phyloP scores from a whole-genome alignment of 495 filamentous ascomycete genomes.

The Aspergillus ellipticus region DNA sequence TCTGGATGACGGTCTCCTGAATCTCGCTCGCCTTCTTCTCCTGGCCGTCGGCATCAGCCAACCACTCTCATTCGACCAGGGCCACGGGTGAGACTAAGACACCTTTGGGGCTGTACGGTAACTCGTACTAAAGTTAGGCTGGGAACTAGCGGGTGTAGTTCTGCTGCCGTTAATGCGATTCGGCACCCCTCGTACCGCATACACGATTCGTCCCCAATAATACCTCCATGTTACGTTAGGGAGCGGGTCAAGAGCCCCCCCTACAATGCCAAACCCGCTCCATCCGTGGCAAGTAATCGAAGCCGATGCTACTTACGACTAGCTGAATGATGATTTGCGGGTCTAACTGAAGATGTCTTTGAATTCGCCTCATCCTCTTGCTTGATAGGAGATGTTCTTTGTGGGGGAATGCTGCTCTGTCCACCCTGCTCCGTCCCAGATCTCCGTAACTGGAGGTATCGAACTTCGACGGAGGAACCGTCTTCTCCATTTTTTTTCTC shows the following conservation, averaged over 20 bases:
- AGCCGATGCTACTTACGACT: neutral
- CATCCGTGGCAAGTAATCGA: constrained; percentile 3
- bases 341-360: neutral
- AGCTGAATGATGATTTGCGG: neutral
- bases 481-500: constrained; percentile 11
- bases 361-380: neutral
- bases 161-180: constrained; percentile 5
- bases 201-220: constrained; percentile 2
- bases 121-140: constrained; percentile 9
- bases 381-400: neutral
- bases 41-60: constrained; percentile 10
- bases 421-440: constrained; percentile 1
- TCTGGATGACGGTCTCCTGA: constrained; percentile 16
- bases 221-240: neutral
- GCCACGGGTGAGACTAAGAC: constrained; percentile 25
- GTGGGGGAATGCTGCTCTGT: neutral
- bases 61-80: constrained; percentile 13
- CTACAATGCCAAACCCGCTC: constrained; percentile 2
- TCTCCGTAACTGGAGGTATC: constrained; percentile 16
- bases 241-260: neutral
- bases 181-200: neutral
- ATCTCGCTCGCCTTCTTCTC: constrained; percentile 4
- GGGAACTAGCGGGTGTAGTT: constrained; percentile 5
- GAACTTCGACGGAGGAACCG: constrained; percentile 3
- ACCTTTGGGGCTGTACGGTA: constrained; percentile 15